Base-by-base conservation (phyloP, 2,329 filamentous ascomycete species). In the Colletotrichum salicis region DNA sequence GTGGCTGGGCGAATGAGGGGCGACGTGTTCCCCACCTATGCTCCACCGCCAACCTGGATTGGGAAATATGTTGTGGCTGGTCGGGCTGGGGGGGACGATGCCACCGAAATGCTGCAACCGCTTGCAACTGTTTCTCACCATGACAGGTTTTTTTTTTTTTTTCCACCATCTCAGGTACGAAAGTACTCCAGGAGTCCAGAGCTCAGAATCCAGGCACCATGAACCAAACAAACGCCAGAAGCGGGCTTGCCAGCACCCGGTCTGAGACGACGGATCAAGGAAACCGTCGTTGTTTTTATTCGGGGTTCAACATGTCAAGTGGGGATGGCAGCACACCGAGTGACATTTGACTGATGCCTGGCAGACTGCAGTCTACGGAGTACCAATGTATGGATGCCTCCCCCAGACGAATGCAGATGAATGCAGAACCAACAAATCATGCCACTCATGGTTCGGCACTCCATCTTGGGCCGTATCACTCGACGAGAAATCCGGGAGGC, bases 1-100 rank as follows among this genome's bases (percentile, higher is more conserved):
- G 65, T 71, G 69, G 69, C 69, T 71, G 69, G 69, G 59, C 69
- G 69, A 69, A 71, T 71, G 69, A 71, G 59, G 69, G 65, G 59
- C 55, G 41, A 29, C 15, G 4, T 10, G 0, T 0, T n/a, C 41
- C 48, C 65, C 69, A 71, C 65, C 2, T 1, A 5, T 12, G 27
- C 58, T n/a, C 69, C 56, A 60, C 65, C 8, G 12, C 45, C 11
- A 33, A 64, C n/a, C 69, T 60, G 41, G 54, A 56, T 48, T 71
- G 69, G 69, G 59, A 45, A 71, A 64, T 71, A 69, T 71, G 54
- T 29, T 64, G 69, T 71, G 69, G 69, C 69, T 71, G 68, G 68
- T 67, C 37, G 33, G 64, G 64, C 64, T 71, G 69, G 69, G 54
- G 41, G n/a, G 27, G 27, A 29, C 13, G 35, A 63, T 63, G 48